phyloP scores from a whole-genome alignment of 306 rosid species.

The Nissolia schottii region DNA sequence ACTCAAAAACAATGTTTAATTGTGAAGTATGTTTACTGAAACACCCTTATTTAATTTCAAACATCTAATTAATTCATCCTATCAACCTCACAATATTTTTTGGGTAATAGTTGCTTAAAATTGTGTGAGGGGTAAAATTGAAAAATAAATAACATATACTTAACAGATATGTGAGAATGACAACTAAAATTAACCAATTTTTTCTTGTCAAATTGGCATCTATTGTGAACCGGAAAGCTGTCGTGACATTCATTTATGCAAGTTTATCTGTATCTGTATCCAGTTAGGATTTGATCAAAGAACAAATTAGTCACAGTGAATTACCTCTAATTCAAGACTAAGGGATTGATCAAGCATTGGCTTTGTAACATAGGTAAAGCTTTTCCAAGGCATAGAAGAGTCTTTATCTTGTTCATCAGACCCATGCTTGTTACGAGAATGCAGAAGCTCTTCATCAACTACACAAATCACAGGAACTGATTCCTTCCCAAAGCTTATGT shows the following conservation, averaged over 20 bases:
- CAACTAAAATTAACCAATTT: no score
- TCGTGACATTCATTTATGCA: slow-evolving; percentile 6
- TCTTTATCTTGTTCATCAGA: slow-evolving; percentile 40
- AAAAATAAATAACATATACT: no score
- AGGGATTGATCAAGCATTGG: slow-evolving; percentile 68
- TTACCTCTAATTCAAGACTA: slow-evolving; percentile 72
- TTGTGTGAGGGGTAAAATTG: no score
- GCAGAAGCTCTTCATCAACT: slow-evolving; percentile 54
- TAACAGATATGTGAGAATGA: no score
- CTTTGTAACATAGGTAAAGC: slow-evolving; percentile 66
- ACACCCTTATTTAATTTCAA: no score
- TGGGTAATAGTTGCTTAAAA: no score
- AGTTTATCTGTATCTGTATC: slow-evolving; percentile 4
- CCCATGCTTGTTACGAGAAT: slow-evolving; percentile 45
- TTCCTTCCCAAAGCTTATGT: slow-evolving; percentile 93
- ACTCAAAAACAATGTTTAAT: no score
- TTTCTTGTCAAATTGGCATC: no score
- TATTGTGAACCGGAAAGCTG: no score
- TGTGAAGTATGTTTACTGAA: no score
- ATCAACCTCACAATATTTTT: no score
- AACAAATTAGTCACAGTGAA: slow-evolving; percentile 12
- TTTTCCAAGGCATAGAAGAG: slow-evolving; percentile 65
- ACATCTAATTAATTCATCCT: no score
- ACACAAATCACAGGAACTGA: slow-evolving; percentile 71
- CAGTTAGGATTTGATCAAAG: slow-evolving; percentile 16